Base-by-base conservation (phyloP, 352 stramenopile species). In the Blastocystis sp. region DNA sequence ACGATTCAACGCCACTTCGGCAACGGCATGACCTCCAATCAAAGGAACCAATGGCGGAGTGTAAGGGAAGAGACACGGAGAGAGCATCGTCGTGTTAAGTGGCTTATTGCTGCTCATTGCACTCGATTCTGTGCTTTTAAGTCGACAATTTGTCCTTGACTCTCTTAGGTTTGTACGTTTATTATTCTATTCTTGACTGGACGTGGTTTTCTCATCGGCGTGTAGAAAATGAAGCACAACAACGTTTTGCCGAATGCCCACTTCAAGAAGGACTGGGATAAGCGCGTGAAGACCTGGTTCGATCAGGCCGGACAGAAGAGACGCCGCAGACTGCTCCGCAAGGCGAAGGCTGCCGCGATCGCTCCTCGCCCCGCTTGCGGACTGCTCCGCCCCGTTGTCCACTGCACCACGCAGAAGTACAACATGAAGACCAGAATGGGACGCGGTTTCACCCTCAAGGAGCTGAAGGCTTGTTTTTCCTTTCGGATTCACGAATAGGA, bases 181-280 rank as follows among this genome's bases (percentile, higher is more conserved):
- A 66, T 4, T n/a, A 68, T 45, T 0, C 28, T 52, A n/a, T 10
- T 66, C 21, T 48, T 81, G 21, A n/a, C 19, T 28, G 11, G 71
- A 66, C 38, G 3, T 1, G 11, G 24, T 11, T 59, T 65, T 34
- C 71, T 81, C 38, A 81, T 14, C 1, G 34, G 7, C 45, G 42
- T 52, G 9, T 81, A 81, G 71, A 43, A 28, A 66, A 81, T 76
- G 43, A 82, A 82, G 74, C 74, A 82, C 28, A 82, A 82, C 74
- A 82, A 82, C 74, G 94, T 98, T 91, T 95, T 99, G 92, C 96
- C 96, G 81, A 99, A 99, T 92, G 95, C 95, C 90, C 97, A 99
- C 92, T 99, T 98, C 94, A 94, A 98, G 93, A 99, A 99, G 94
- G 97, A 99, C 92, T 99, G 97, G 94, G 92, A 97, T 92, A 76